These are phyloP conservation scores for Pseudogymnoascus sp. DNA, from an alignment of 2,329 filamentous ascomycete genomes.

Conservation along the genomic window DNA sequence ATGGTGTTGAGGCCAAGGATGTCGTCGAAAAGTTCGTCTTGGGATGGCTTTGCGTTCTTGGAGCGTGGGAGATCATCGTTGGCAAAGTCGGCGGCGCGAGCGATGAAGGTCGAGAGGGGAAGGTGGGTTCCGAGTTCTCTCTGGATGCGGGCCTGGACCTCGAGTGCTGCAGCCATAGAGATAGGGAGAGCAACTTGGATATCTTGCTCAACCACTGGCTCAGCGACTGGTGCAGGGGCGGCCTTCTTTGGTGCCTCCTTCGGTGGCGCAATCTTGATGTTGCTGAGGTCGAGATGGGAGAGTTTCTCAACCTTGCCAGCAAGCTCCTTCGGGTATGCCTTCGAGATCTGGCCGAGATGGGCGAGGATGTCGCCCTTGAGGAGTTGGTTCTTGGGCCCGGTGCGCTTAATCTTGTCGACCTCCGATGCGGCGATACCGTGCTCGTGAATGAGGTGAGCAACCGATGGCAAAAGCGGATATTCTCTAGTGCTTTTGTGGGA, in stretches of 20 bases:
- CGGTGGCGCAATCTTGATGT: slow-evolving; percentile 71
- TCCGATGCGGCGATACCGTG: slow-evolving; percentile 71
- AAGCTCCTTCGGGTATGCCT: slow-evolving; percentile 64
- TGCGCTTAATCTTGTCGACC: slow-evolving; percentile 74
- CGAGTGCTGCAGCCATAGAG: slow-evolving; percentile 70
- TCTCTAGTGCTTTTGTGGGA: slow-evolving; percentile 56
- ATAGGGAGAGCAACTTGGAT: slow-evolving; percentile 66
- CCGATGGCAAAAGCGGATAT: slow-evolving; percentile 75
- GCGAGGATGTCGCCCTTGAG: slow-evolving; percentile 94
- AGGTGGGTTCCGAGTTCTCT: slow-evolving; percentile 71
- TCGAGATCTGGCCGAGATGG: slow-evolving; percentile 72
- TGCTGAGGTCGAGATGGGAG: slow-evolving; percentile 82
- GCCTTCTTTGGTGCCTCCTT: slow-evolving; percentile 34
- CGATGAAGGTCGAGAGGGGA: slow-evolving; percentile 80
- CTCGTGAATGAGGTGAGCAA: slow-evolving; percentile 72
- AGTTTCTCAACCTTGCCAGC: slow-evolving; percentile 69
- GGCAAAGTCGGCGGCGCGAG: slow-evolving; percentile 75
- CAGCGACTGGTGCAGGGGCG: slow-evolving; percentile 34
- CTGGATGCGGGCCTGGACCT: slow-evolving; percentile 75
- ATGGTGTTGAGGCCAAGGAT: slow-evolving; percentile 64
- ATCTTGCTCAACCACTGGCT: slow-evolving; percentile 37
- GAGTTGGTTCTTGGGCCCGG: slow-evolving; percentile 79
- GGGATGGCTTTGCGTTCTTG: slow-evolving; percentile 57
- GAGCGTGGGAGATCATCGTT: slow-evolving; percentile 77
- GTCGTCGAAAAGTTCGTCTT: slow-evolving; percentile 83